Percentiles rank a stretch among this genome's conserved stretches.
These are phyloP conservation scores for Xylaria curta DNA, from an alignment of 495 filamentous ascomycete species.

Conservation along the genomic window DNA sequence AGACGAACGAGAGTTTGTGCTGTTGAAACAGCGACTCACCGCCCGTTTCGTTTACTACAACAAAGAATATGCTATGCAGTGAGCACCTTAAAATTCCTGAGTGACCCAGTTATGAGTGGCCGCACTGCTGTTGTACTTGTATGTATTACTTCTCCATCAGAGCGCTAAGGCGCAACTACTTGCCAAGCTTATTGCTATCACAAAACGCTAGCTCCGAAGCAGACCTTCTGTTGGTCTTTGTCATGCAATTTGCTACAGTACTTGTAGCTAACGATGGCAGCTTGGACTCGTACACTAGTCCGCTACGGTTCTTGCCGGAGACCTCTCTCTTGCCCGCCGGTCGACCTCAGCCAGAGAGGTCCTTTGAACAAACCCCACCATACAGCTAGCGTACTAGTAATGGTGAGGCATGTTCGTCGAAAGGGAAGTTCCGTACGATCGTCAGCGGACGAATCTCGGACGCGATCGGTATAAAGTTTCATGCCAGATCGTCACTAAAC, in stretches of 20 bases:
- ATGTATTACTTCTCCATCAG: neutral
- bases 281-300: neutral
- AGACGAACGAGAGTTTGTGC: neutral
- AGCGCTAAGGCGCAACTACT: slow-evolving; percentile 3
- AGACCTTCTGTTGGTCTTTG: neutral
- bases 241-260: neutral
- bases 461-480: slow-evolving; percentile 4
- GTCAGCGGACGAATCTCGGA: neutral
- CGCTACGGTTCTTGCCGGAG: neutral
- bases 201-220: neutral
- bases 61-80: slow-evolving; percentile 42
- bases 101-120: neutral
- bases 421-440: slow-evolving; percentile 16
- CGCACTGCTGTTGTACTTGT: neutral
- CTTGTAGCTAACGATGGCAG: neutral
- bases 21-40: slow-evolving; percentile 1
- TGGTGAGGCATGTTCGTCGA: slow-evolving; percentile 4
- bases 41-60: slow-evolving; percentile 24
- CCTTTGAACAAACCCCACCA: neutral
- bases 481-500: neutral
- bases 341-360: neutral
- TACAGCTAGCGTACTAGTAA: neutral
- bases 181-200: neutral
- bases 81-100: slow-evolving; percentile 36
- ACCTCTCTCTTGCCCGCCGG: slow-evolving; percentile 3